These are phyloP conservation scores for Ceratocystis eucalypticola DNA, from an alignment of 2,329 filamentous ascomycete species.

Conservation along the genomic window DNA sequence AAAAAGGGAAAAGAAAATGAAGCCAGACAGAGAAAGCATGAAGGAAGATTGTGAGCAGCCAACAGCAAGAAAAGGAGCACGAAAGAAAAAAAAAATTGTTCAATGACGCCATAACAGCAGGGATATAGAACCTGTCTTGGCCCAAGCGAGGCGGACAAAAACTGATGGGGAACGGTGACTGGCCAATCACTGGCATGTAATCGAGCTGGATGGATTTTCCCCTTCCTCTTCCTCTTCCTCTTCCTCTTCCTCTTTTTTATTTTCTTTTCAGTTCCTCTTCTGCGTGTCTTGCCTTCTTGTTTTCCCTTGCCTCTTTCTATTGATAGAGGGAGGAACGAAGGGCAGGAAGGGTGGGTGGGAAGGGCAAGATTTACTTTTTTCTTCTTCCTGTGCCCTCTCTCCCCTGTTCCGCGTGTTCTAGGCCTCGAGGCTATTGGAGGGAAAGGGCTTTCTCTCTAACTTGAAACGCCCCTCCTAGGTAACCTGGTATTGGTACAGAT, in stretches of 20 bases:
- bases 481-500: too few relatives aligned
- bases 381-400: too few relatives aligned
- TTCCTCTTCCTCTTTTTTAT: not conserved
- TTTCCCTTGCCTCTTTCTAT: too few relatives aligned
- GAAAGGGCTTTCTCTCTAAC: too few relatives aligned
- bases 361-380: too few relatives aligned
- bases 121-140: constrained; percentile 1
- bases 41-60: not conserved
- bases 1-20: not conserved
- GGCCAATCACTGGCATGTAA: not conserved
- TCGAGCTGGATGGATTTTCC: not conserved
- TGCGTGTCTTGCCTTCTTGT: too few relatives aligned
- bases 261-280: not conserved
- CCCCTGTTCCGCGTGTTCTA: too few relatives aligned
- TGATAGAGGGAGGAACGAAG: too few relatives aligned
- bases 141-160: not conserved
- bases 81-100: constrained; percentile 5
- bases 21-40: not conserved
- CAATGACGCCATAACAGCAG: constrained; percentile 11
- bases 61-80: not conserved
- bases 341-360: too few relatives aligned
- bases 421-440: too few relatives aligned
- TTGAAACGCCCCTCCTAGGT: too few relatives aligned
- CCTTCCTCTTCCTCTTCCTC: not conserved
- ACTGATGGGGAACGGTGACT: not conserved